These are phyloP conservation scores for Cinnamomum chago DNA, from an alignment of 164 flowering plant genomes.

Conservation along the genomic window DNA sequence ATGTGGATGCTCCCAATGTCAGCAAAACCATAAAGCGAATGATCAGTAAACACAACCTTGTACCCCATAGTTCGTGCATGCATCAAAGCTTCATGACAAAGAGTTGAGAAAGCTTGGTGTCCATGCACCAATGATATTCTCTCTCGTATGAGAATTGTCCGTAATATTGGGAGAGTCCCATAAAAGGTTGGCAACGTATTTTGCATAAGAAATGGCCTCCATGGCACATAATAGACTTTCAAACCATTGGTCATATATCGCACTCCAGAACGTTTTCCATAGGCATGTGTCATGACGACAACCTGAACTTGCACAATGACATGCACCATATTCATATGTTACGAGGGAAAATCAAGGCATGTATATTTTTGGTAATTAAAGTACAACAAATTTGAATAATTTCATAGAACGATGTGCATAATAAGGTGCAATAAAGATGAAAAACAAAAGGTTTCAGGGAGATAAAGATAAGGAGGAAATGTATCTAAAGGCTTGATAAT, in stretches of 20 bases:
- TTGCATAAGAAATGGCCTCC: constrained; percentile 88
- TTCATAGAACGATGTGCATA: not conserved
- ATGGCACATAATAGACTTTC: constrained; percentile 87
- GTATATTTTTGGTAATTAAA: not conserved
- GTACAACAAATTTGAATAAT: not conserved
- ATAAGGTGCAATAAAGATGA: no score
- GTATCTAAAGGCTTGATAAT: no score
- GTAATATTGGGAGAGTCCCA: constrained; percentile 83
- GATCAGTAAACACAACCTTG: constrained; percentile 90
- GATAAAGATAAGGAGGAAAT: no score
- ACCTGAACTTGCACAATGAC: constrained; percentile 40
- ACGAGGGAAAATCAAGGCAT: not conserved
- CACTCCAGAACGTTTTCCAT: constrained; percentile 86
- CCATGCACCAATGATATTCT: constrained; percentile 83
- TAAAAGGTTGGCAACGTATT: constrained; percentile 81
- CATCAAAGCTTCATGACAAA: constrained; percentile 95
- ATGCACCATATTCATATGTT: not conserved
- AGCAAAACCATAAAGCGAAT: constrained; percentile 95
- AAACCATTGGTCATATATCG: constrained; percentile 91
- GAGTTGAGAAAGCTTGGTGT: constrained; percentile 96
- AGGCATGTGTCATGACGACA: constrained; percentile 93
- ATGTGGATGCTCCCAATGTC: constrained; percentile 95
- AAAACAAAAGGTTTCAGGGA: no score
- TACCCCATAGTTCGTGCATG: constrained; percentile 97
- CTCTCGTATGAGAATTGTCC: constrained; percentile 82